Evolutionary conservation across 1,284 basidiomycete genomes (phyloP).

Genomic region (Microbotryomycetes sp.): DNA sequence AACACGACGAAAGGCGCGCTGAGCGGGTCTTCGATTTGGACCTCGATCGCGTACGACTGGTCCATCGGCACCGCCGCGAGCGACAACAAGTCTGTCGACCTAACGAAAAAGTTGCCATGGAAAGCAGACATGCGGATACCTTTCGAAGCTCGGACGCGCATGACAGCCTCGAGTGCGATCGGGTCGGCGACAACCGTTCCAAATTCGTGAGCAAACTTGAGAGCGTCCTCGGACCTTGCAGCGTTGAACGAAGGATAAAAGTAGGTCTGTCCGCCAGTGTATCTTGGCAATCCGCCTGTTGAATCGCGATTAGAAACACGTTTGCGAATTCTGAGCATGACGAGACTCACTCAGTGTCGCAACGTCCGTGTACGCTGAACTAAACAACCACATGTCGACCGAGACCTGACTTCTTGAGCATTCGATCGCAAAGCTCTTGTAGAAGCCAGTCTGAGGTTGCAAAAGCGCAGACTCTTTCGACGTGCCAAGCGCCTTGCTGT

Average conservation of each 20-base stretch:
- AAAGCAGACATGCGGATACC: constrained; percentile 94
- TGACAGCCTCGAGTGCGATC: constrained; percentile 94
- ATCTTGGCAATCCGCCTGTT: constrained; percentile 82
- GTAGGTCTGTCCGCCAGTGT: constrained; percentile 96
- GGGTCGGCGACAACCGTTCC: constrained; percentile 86
- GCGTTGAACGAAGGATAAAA: constrained; percentile 99
- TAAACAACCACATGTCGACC: constrained; percentile 99
- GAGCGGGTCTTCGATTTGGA: constrained; percentile 94
- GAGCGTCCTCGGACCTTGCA: constrained; percentile 81
- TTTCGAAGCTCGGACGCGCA: constrained; percentile 90
- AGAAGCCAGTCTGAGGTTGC: constrained; percentile 78
- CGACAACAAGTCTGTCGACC: constrained; percentile 92
- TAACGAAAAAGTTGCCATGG: constrained; percentile 99
- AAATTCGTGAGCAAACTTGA: constrained; percentile 97
- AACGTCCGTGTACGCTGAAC: constrained; percentile 87
- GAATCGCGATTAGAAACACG: constrained; percentile 4
- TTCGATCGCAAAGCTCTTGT: constrained; percentile 98
- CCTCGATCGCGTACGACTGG: constrained; percentile 93
- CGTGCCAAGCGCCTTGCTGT: constrained; percentile 91
- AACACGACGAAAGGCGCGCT: constrained; percentile 88
- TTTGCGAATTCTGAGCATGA: constrained; percentile 1
- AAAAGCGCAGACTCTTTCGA: constrained; percentile 84
- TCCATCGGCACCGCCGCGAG: constrained; percentile 95
- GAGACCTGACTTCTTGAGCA: constrained; percentile 95
- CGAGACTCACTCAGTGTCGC: constrained; percentile 64